A percentile compares a stretch with the other conserved stretches of the same genome.
phyloP scores from a whole-genome alignment of 495 filamentous ascomycete species.

The Xylaria grammica region DNA sequence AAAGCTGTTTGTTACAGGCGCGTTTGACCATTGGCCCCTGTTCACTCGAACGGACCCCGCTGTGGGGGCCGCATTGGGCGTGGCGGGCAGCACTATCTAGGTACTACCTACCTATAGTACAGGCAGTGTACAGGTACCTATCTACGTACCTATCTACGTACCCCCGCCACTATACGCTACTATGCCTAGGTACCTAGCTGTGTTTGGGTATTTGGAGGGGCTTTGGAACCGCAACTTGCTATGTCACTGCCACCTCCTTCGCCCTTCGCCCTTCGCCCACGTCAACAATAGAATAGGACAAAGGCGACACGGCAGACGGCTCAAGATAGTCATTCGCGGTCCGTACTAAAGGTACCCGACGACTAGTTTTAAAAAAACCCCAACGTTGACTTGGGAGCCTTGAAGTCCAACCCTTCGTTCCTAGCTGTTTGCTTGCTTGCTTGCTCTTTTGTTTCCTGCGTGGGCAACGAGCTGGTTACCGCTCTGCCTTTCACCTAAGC shows the following conservation, averaged over 20 bases:
- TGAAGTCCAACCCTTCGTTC: not conserved
- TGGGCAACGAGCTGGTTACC: not conserved
- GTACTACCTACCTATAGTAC: no score
- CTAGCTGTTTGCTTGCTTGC: not conserved
- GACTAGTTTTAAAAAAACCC: not conserved
- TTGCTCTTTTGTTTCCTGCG: not conserved
- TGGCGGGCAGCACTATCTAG: no score
- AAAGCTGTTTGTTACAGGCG: no score
- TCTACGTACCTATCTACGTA: no score
- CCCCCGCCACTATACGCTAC: no score
- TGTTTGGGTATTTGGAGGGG: slow-evolving; percentile 8
- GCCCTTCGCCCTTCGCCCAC: slow-evolving; percentile 24
- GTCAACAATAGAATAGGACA: not conserved
- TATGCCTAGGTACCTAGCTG: not conserved
- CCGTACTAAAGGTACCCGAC: not conserved
- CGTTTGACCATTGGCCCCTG: not conserved
- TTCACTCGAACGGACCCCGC: slow-evolving; percentile 29
- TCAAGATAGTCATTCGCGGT: not conserved
- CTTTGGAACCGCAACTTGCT: slow-evolving; percentile 3
- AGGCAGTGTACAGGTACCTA: no score
- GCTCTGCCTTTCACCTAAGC: not conserved
- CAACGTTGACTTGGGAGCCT: not conserved
- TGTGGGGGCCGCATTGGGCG: slow-evolving; percentile 8
- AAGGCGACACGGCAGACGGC: not conserved
- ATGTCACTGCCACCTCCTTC: slow-evolving; percentile 36